Base-by-base conservation (phyloP, 331 rosid species). In the Malus hybrid region DNA sequence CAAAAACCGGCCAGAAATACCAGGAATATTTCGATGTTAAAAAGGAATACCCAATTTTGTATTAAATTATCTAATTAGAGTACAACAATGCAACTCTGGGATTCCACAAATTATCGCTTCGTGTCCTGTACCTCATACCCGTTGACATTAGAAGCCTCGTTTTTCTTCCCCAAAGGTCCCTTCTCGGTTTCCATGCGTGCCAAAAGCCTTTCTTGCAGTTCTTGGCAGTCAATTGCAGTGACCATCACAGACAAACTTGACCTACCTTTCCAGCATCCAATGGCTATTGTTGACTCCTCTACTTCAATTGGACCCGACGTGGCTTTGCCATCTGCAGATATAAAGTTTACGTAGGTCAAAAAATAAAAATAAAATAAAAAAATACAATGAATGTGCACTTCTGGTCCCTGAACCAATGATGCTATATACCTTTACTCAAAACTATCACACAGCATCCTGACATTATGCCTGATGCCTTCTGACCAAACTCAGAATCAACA, bases 261-360 rank as follows among this genome's bases (percentile, higher is more conserved):
- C 83, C 85, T 83, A 67, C 99, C 99, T 79, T 78, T 95, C 99
- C 99, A 95, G 88, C 97, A 95, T 69, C 97, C 97, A 48, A 95
- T 92, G 80, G 99, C 99, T 78, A 95, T 90, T 42, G 95, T 86
- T 5, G 97, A 89, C 31, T 83, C 87, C 7, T 90, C 93, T 32
- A 85, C 92, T 76, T 86, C 10, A 83, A 79, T 62, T 50, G 82
- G 50, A 36, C 85, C 89, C 5, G 80, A 70, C 0, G 73, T 66
- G 63, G 69, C 69, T 50, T 73, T 72, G 22, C 75, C 73, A 70
- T 78, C 96, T 94, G 91, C 70, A 78, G 48, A 24, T 42, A 85
- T 67, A 57, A 27, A 73, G 54, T 31, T 31, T 22, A 7, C 28
- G 69, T 10, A 12, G 52, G 31, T 69, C 59, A 52, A 60, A 11